Evolutionary conservation across 768 basidiomycete genomes (phyloP), one percentile per base, ranked within the genome.

Genomic region (Piloderma croceum): DNA sequence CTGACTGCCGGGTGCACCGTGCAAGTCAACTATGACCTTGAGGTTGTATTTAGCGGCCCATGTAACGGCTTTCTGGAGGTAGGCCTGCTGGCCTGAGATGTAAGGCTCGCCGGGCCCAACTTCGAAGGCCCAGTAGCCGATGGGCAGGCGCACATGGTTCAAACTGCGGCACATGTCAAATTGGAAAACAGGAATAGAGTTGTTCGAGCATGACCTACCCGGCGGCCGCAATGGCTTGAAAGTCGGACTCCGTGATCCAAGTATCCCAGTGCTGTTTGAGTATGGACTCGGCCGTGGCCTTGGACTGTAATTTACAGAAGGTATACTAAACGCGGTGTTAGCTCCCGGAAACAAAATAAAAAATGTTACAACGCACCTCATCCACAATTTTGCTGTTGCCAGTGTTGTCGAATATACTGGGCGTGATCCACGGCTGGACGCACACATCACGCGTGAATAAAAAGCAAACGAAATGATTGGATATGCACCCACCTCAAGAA

Each of bases 51-150:
- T 68, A 33, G 62, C 61, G 2, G 91, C 90, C 79, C 88, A 90
- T 18, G 56, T 56, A 33, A 85, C 71, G 6, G 85, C 86, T 29
- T 78, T 72, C 45, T 67, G 48, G 17, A 90, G 64, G 61, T 83
- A 89, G 15, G 78, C 71, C 24, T 84, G 64, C 57, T 89, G 87
- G 10, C 87, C 87, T 60, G 77, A 74, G 43, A 87, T 76, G 57
- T 73, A 90, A 6, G 89, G 90, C 51, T 90, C 83, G 4, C 86
- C 86, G 10, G 70, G 68, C 17, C 74, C 71, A 24, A 90, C 78
- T 43, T 92, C 88, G 51, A 82, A 90, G 2, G 85, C 89, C 88
- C 88, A 93, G 59, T 87, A 94, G 10, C 90, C 91, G 32, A 93
- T 86, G 11, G 89, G 88, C 25, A 90, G 53, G 34, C 88, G 78